Percentiles rank a stretch among this genome's conserved stretches.
Evolutionary conservation across 2,329 filamentous ascomycete genomes (phyloP).

Genomic region (Epichloe amarillans): DNA sequence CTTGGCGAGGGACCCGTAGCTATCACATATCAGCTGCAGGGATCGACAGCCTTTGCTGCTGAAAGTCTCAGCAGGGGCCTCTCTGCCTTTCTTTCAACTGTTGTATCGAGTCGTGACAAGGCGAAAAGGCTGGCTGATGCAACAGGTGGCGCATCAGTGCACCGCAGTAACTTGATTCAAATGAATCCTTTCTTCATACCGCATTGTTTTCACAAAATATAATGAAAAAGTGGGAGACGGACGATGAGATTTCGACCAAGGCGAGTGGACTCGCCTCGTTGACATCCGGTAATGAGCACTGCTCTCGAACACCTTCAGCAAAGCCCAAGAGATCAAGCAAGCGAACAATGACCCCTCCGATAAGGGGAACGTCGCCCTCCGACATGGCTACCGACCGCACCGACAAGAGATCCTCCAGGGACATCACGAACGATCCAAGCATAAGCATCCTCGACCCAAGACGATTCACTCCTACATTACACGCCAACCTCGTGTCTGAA

Average conservation of each 20-base stretch:
- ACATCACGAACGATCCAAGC: constrained; percentile 51
- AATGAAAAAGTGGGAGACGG: constrained; percentile 49
- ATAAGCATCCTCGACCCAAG: constrained; percentile 73
- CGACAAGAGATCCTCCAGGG: constrained; percentile 39
- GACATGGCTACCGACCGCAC: constrained; percentile 28
- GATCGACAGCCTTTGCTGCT: constrained; percentile 5
- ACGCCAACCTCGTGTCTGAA: constrained; percentile 88
- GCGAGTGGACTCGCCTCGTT: constrained; percentile 43
- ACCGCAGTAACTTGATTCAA: neutral
- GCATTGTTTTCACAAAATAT: neutral
- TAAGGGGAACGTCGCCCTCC: constrained; percentile 44
- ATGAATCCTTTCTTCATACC: neutral
- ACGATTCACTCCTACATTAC: constrained; percentile 86
- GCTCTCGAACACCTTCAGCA: constrained; percentile 59
- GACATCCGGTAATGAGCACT: constrained; percentile 52
- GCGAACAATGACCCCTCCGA: constrained; percentile 53
- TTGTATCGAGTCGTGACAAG: neutral
- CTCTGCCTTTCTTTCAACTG: constrained; percentile 7
- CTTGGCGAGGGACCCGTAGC: constrained; percentile 1
- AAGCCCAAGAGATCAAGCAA: constrained; percentile 43
- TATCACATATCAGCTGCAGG: constrained; percentile 9
- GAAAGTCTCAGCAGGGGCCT: neutral
- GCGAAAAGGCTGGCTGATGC: neutral
- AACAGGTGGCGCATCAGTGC: neutral
- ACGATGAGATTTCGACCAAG: constrained; percentile 43